A percentile compares a stretch with the other conserved stretches of the same genome.
Evolutionary conservation across 805 yeast genomes (phyloP).

Genomic region (Naumovozyma dairenensis): DNA sequence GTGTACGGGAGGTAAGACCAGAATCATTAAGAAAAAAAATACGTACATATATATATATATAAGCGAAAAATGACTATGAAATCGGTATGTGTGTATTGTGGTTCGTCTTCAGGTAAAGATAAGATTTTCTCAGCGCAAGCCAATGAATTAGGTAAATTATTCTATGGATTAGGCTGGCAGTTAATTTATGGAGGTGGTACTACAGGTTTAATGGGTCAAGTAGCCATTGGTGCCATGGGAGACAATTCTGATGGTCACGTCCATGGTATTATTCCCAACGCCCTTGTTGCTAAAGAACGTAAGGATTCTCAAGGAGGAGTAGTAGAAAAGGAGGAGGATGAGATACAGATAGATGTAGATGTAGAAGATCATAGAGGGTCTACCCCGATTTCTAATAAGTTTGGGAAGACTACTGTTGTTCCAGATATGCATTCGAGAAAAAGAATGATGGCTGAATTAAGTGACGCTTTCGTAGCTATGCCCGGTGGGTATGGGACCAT

Average conservation of each 20-base stretch:
- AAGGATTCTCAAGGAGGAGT: constrained; percentile 24
- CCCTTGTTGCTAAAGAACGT: constrained; percentile 65
- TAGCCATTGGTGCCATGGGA: constrained; percentile 53
- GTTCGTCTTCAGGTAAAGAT: constrained; percentile 63
- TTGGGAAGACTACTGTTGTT: constrained; percentile 74
- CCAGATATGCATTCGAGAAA: constrained; percentile 86
- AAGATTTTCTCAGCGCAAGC: constrained; percentile 44
- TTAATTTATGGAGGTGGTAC: constrained; percentile 88
- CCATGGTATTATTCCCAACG: constrained; percentile 81
- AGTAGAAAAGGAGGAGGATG: constrained; percentile 17
- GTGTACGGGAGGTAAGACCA: too few relatives aligned
- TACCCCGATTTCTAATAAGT: constrained; percentile 46
- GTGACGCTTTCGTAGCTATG: constrained; percentile 79
- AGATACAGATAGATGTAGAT: constrained; percentile 38
- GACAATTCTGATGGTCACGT: constrained; percentile 45
- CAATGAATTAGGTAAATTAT: constrained; percentile 43
- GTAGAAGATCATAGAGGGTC: constrained; percentile 57
- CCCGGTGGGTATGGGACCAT: constrained; percentile 91
- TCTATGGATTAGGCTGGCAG: constrained; percentile 57
- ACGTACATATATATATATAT: too few relatives aligned
- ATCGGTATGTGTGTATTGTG: constrained; percentile 76
- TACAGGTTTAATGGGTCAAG: constrained; percentile 72
- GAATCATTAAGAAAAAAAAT: too few relatives aligned
- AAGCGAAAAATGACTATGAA: constrained; percentile 14
- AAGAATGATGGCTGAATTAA: constrained; percentile 74